These are phyloP conservation scores for Fusarium denticulatum DNA, from an alignment of 2,329 filamentous ascomycete genomes.

Conservation along the genomic window DNA sequence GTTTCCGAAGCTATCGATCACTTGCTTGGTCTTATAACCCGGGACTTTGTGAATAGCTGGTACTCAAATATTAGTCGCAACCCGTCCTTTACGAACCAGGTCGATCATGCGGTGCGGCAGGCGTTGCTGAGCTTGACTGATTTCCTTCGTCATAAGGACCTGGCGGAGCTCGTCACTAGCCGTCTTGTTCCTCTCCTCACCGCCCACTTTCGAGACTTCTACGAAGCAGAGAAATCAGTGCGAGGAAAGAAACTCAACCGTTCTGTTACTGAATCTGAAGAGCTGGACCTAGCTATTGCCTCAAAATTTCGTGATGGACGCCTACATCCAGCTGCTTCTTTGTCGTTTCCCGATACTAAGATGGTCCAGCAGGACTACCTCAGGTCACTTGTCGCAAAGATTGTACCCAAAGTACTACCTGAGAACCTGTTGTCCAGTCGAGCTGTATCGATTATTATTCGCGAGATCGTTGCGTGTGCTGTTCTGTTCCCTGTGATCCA, in stretches of 20 bases:
- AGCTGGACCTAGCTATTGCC: conserved; percentile 95
- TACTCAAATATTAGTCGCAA: conserved; percentile 86
- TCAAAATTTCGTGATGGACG: conserved; percentile 90
- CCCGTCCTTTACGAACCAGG: conserved; percentile 83
- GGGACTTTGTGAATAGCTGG: conserved; percentile 90
- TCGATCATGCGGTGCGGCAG: conserved; percentile 81
- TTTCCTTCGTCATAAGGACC: conserved; percentile 77
- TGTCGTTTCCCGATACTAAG: conserved; percentile 86
- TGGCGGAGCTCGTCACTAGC: conserved; percentile 84
- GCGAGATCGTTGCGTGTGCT: conserved; percentile 93
- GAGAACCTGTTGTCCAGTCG: conserved; percentile 79
- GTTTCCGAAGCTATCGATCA: conserved; percentile 84
- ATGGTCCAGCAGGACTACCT: conserved; percentile 89
- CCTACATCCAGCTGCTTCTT: conserved; percentile 84
- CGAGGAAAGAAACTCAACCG: conserved; percentile 88
- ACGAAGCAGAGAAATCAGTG: conserved; percentile 87
- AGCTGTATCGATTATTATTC: conserved; percentile 81
- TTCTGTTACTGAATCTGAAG: conserved; percentile 93
- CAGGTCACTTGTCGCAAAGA: conserved; percentile 74
- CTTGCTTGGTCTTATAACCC: conserved; percentile 77
- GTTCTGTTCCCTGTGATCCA: conserved; percentile 84
- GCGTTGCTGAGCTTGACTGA: conserved; percentile 78
- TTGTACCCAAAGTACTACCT: conserved; percentile 81
- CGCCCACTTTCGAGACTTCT: conserved; percentile 87
- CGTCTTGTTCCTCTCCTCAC: conserved; percentile 89